These are phyloP conservation scores for Fusarium goolgardi DNA, from an alignment of 2,329 filamentous ascomycete genomes.

Conservation along the genomic window DNA sequence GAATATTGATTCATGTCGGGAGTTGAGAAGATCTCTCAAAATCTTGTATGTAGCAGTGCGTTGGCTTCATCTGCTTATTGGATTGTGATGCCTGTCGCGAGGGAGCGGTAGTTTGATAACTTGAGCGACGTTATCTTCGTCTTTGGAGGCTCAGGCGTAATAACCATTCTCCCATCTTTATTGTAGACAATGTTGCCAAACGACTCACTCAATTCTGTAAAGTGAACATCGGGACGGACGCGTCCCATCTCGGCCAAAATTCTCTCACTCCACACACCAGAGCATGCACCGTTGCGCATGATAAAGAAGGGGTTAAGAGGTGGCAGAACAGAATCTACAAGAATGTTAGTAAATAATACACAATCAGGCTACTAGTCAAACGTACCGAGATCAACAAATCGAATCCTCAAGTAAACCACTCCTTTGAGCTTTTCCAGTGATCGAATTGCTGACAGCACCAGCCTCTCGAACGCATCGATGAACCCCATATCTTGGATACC, in stretches of 20 bases:
- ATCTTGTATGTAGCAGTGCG: not conserved
- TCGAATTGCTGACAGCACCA: conserved; percentile 72
- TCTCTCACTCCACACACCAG: conserved; percentile 77
- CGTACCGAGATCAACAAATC: conserved; percentile 78
- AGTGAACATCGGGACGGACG: conserved; percentile 68
- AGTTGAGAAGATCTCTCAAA: not conserved
- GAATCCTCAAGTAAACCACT: conserved; percentile 75
- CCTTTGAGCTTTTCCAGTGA: conserved; percentile 68
- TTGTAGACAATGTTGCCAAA: conserved; percentile 70
- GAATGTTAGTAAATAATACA: conserved; percentile 32
- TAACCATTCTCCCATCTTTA: conserved; percentile 69
- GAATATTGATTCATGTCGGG: not conserved
- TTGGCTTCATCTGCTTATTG: conserved; percentile 41
- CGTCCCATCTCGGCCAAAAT: conserved; percentile 71
- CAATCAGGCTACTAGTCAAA: conserved; percentile 18
- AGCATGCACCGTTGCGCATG: conserved; percentile 68
- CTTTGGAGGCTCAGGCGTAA: conserved; percentile 66
- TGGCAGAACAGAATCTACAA: conserved; percentile 73
- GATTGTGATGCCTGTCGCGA: conserved; percentile 56
- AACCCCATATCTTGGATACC: conserved; percentile 79
- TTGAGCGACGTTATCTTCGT: conserved; percentile 67
- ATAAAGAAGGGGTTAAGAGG: conserved; percentile 80
- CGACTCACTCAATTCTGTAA: conserved; percentile 71
- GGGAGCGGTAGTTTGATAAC: conserved; percentile 66
- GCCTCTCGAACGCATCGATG: conserved; percentile 75